These are phyloP conservation scores for Cryptomeria japonica DNA, from an alignment of 75 land plant species.

Conservation along the genomic window DNA sequence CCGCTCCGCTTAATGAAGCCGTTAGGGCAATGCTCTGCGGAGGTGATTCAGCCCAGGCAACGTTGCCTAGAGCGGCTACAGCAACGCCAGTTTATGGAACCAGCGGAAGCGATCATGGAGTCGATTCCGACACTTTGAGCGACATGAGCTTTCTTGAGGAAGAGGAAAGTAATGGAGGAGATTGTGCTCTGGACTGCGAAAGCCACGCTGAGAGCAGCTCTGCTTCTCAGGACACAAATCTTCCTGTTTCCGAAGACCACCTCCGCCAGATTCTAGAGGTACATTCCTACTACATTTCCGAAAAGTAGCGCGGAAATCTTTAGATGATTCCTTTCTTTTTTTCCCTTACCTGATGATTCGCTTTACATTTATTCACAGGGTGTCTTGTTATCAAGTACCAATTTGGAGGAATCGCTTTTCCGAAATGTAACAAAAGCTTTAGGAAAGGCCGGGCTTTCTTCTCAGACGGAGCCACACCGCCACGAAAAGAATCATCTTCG, in stretches of 20 bases:
- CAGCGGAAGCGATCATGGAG: constrained; percentile 30
- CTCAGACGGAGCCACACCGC: background rate
- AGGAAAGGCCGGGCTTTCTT: background rate
- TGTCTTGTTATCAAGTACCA: background rate
- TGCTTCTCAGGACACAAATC: background rate
- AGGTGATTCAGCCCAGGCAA: background rate
- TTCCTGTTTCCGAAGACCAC: background rate
- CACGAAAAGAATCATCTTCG: background rate
- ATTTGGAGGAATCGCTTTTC: background rate
- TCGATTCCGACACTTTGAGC: background rate
- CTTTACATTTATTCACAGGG: background rate
- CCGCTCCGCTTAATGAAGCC: constrained; percentile 4
- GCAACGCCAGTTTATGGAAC: constrained; percentile 8
- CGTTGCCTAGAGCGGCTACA: constrained; percentile 2
- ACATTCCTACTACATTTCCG: background rate
- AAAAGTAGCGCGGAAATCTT: background rate
- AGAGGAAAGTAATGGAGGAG: background rate
- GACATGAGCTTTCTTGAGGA: background rate
- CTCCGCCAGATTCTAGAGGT: background rate
- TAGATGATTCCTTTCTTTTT: background rate
- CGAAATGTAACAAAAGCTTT: background rate
- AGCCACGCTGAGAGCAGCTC: background rate
- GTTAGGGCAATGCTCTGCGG: constrained; percentile 30
- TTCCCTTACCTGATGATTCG: background rate
- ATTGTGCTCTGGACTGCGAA: background rate